Evolutionary conservation across 2,329 filamentous ascomycete genomes (phyloP).

Genomic region (Claviceps cyperi): DNA sequence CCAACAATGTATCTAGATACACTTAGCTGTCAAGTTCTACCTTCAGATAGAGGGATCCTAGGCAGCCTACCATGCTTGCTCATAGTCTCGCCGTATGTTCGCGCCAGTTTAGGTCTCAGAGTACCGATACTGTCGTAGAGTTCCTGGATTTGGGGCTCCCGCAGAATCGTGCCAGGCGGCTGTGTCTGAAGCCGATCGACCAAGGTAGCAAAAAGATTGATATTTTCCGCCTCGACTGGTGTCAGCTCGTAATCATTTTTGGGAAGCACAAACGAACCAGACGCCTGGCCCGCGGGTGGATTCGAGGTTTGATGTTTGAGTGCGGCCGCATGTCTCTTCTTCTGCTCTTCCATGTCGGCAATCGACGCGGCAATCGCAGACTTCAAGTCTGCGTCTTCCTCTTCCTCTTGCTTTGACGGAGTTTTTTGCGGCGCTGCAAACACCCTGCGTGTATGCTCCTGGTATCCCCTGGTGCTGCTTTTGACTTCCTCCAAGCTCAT

Average conservation of each 20-base stretch:
- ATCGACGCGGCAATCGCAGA: constrained; percentile 90
- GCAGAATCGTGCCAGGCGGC: constrained; percentile 85
- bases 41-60: not conserved
- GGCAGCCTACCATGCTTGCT: constrained; percentile 79
- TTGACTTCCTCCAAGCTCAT: constrained; percentile 96
- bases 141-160: constrained; percentile 95
- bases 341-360: constrained; percentile 96
- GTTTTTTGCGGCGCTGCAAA: constrained; percentile 15
- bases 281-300: constrained; percentile 18
- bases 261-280: constrained; percentile 42
- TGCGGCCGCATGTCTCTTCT: constrained; percentile 72
- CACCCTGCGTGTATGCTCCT: constrained; percentile 37
- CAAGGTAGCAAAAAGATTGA: constrained; percentile 85
- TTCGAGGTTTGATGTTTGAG: constrained; percentile 64
- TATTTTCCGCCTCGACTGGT: constrained; percentile 89
- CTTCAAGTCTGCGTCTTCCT: constrained; percentile 85
- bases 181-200: constrained; percentile 93
- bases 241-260: constrained; percentile 94
- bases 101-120: constrained; percentile 78
- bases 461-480: constrained; percentile 57
- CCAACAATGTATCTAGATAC: constrained; percentile 65
- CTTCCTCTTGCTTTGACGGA: constrained; percentile 43
- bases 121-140: constrained; percentile 95
- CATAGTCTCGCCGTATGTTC: constrained; percentile 97
- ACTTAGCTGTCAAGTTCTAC: not conserved